Evolutionary conservation across 2,329 filamentous ascomycete genomes (phyloP), one percentile per base, ranked within the genome.

Genomic region (Aspergillus hiratsukae): DNA sequence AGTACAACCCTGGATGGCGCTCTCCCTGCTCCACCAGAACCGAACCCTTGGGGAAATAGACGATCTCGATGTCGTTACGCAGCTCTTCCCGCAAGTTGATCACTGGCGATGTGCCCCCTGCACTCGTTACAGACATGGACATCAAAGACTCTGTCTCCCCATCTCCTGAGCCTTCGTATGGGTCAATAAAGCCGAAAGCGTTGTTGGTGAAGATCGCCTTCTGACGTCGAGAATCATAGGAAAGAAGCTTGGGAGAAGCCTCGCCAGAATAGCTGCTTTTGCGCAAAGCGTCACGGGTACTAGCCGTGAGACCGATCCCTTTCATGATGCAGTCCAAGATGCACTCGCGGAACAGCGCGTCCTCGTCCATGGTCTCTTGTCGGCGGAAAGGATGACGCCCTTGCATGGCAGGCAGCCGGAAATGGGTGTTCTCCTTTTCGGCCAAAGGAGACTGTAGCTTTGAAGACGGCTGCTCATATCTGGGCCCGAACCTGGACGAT

Each of bases 281-380:
- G 49, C 83, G 82, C 0, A 88, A 79, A 0, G 82, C 80, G 56
- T 87, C 84, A 37, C 86, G 86, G 3, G 81, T 83, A 31, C 86
- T 85, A 21, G 69, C 66, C 1, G 87, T 88, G 55, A 99, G 77
- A 0, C 94, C 94, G 58, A 99, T 88, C 0, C 91, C 89, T 69
- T 93, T 97, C 75, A 96, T 93, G 77, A 99, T 96, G 69, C 94
- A 97, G 64, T 96, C 91, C 23, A 97, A 77, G 17, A 99, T 91
- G 0, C 91, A 95, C 57, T 91, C 87, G 43, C 95, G 83, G 72
- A 99, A 97, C 6, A 96, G 75, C 49, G 87, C 85, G 66, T 97
- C 93, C 69, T 97, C 94, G 62, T 96, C 90, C 7, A 91, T 77
- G 0, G 89, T 88, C 55, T 97, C 91, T 62, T 92, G 86, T 4